Conservation (phyloP, 148 eudicot genomes). For the Heliamphora exappendiculata region DNA sequence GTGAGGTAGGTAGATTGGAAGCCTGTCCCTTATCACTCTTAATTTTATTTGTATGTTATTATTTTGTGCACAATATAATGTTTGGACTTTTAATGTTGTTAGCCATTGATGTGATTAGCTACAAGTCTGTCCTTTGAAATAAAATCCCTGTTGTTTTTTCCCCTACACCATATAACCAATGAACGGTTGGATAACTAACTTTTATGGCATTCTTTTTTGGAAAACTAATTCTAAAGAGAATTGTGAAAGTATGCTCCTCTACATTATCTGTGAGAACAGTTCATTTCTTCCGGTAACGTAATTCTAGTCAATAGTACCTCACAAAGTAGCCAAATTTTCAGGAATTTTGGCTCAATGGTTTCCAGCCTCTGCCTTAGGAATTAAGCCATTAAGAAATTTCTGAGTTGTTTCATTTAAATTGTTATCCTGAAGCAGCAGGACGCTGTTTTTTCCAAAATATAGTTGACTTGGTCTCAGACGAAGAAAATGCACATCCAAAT, state of each 20-base stretch:
- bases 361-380: not conserved
- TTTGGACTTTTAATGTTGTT: not conserved
- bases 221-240: not conserved
- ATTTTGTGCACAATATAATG: not conserved
- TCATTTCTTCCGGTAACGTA: not conserved
- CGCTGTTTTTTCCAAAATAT: no score
- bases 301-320: not conserved
- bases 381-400: no score
- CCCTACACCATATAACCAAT: not conserved
- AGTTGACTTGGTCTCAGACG: no score
- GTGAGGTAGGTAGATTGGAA: constrained; percentile 30
- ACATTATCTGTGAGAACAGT: not conserved
- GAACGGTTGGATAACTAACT: not conserved
- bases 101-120: not conserved
- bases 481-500: no score
- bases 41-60: not conserved
- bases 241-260: not conserved
- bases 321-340: not conserved
- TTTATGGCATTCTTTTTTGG: not conserved
- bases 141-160: not conserved
- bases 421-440: no score
- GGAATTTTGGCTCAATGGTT: not conserved
- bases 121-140: not conserved
- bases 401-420: no score
- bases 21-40: not conserved